phyloP scores from a whole-genome alignment of 2,329 filamentous ascomycete genomes.

The Diaporthe batatas region DNA sequence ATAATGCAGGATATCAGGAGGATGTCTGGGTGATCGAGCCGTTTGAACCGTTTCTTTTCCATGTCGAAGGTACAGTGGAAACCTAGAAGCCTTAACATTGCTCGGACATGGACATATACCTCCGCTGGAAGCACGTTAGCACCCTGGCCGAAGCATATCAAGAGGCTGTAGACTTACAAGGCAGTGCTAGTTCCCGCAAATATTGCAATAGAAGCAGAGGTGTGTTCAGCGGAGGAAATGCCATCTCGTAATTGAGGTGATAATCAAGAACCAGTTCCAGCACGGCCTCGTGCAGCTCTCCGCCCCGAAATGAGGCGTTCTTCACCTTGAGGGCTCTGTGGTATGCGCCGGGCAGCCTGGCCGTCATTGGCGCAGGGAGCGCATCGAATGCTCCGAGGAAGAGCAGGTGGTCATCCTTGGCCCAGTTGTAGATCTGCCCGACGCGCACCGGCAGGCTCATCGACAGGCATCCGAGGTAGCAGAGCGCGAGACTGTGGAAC shows the following conservation, averaged over 20 bases:
- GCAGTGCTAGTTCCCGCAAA: conserved; percentile 79
- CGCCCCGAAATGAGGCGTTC: conserved; percentile 60
- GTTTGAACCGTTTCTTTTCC: conserved; percentile 57
- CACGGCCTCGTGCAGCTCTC: conserved; percentile 74
- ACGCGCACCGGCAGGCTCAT: conserved; percentile 82
- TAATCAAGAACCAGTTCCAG: conserved; percentile 74
- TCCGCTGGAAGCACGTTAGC: conserved; percentile 67
- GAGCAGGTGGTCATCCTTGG: conserved; percentile 74
- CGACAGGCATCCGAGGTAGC: conserved; percentile 83
- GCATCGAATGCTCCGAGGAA: conserved; percentile 75
- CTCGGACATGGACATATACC: conserved; percentile 70
- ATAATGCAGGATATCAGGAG: conserved; percentile 79
- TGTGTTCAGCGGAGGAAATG: conserved; percentile 79
- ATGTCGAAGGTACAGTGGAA: conserved; percentile 71
- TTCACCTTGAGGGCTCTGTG: conserved; percentile 69
- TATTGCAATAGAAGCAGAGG: conserved; percentile 77
- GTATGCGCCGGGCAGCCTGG: conserved; percentile 73
- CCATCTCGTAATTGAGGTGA: conserved; percentile 75
- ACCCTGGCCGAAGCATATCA: not conserved
- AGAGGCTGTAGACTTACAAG: conserved; percentile 66
- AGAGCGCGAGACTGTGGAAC: conserved; percentile 81
- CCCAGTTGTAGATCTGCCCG: conserved; percentile 79
- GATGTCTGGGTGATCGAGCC: conserved; percentile 79
- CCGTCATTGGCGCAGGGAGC: conserved; percentile 67
- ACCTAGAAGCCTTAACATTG: conserved; percentile 64